Evolutionary conservation across 2,329 filamentous ascomycete species (phyloP), one percentile per base, ranked within the genome.

Genomic region (Neophaeococcomyces aloes): DNA sequence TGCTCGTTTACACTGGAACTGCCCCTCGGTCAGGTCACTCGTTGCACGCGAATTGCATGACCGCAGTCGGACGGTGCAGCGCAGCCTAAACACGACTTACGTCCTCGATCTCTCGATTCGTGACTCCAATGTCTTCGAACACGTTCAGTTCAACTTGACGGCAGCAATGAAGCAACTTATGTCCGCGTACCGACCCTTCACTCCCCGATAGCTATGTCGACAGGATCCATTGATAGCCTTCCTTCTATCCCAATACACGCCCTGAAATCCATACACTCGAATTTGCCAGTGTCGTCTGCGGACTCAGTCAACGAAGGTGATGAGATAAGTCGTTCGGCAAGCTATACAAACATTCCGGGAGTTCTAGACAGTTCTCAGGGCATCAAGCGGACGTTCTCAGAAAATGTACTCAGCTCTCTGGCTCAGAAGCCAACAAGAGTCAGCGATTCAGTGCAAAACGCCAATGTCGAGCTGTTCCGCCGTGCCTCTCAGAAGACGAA

Each of bases 331-430:
- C 68, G 74, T 45, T 70, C 75, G 37, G 75, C 76, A 25, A 79
- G 75, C 53, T 78, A 74, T 59, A 74, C 71, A 36, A 68, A 72
- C 50, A 58, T 78, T n/a, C 66, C 71, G 3, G 60, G 56, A 21
- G 56, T 66, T 14, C 49, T 62, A 21, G 54, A 59, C 21, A 62
- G 59, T 30, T 52, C 60, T 4, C 55, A 65, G 38, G 58, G 59
- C 34, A 60, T 75, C 48, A 69, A 71, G 51, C 66, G 69, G 45
- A 71, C 66, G 23, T 68, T 70, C 52, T 69, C 69, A 17, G 70
- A 73, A 50, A 59, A 67, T 47, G 66, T 70, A 37, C 59, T 71
- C 31, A 46, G 29, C 38, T 42, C 48, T 42, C 38, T 38, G 17
- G 23, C 37, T 17, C 46, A 50, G 19, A 44, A 38, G 13, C 46